Base-by-base conservation (phyloP, 352 stramenopile species). In the Globisporangium cederbergense region DNA sequence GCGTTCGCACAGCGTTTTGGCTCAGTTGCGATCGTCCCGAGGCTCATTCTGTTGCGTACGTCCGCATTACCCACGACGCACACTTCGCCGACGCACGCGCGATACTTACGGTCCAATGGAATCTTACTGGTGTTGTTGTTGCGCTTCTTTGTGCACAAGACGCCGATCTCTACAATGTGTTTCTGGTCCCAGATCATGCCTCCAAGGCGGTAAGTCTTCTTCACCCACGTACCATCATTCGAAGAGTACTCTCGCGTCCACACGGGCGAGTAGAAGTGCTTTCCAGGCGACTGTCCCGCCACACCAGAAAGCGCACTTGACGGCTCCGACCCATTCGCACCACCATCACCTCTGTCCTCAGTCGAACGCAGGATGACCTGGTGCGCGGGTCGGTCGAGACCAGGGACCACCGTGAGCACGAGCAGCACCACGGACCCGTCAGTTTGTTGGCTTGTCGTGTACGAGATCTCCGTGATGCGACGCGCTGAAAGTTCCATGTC, bases 181-280 rank as follows among this genome's bases (percentile, higher is more conserved):
- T 78, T 78, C 32, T 74, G 62, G 28, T 78, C 71, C 71, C 71
- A 81, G n/a, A 78, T 46, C 55, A 78, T 73, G 2, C 74, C 66
- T 20, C 71, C 71, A 28, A 81, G 43, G 28, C 71, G 65, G 56
- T 78, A 78, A 11, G 66, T 77, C 64, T 81, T 81, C 40, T 77
- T 76, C 42, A 70, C 67, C 74, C 74, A 81, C 49, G 58, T 25
- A n/a, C 18, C 8, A 10, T 11, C 47, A 20, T 8, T 16, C 11
- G 4, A 18, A 4, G n/a, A 1, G 46, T 58, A 67, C 36, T 43
- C 47, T 51, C 43, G 40, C 9, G 61, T 62, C 61, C 20, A 62
- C 32, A 81, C 66, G 13, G 74, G 74, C 5, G 66, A 22, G 51
- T 78, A 81, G 30, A 81, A 78, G 60, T 78, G 68, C 46, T 75